These are phyloP conservation scores for Pythium aphanidermatum DNA, from an alignment of 352 stramenopile species.

Conservation along the genomic window DNA sequence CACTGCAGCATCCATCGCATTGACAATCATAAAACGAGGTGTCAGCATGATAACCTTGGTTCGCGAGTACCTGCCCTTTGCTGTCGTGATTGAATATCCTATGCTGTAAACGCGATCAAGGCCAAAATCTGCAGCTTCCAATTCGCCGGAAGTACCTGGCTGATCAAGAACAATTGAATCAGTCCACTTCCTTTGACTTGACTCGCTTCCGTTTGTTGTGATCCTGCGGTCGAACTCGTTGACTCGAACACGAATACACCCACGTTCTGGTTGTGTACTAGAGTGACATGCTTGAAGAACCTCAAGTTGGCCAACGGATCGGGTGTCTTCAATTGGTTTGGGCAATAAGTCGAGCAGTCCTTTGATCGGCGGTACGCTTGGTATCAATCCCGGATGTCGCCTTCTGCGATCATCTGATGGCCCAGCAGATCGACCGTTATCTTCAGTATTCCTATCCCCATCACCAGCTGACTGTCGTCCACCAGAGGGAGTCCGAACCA, in stretches of 20 bases:
- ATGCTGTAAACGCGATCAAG: constrained; percentile 69
- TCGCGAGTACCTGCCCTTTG: constrained; percentile 70
- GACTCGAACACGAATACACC: constrained; percentile 69
- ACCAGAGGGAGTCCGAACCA: constrained; percentile 37
- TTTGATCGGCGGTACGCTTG: constrained; percentile 75
- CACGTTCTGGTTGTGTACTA: constrained; percentile 50
- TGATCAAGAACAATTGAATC: constrained; percentile 66
- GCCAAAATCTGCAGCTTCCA: constrained; percentile 60
- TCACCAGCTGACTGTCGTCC: no score
- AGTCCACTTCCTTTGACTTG: constrained; percentile 63
- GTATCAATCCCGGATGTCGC: constrained; percentile 63
- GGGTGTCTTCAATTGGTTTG: constrained; percentile 57
- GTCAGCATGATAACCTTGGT: constrained; percentile 88
- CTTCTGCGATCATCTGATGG: constrained; percentile 36
- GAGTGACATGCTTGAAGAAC: constrained; percentile 82
- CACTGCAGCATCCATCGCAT: constrained; percentile 58
- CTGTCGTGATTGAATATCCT: constrained; percentile 72
- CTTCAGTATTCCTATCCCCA: neutral
- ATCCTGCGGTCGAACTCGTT: constrained; percentile 36
- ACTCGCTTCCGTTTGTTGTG: constrained; percentile 32
- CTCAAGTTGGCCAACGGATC: constrained; percentile 55
- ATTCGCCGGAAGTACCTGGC: constrained; percentile 63
- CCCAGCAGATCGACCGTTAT: constrained; percentile 3
- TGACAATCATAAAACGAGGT: constrained; percentile 81
- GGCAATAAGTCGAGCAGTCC: constrained; percentile 78